Base-by-base conservation (phyloP, 345 rosid species). In the Odontarrhena argentea region DNA sequence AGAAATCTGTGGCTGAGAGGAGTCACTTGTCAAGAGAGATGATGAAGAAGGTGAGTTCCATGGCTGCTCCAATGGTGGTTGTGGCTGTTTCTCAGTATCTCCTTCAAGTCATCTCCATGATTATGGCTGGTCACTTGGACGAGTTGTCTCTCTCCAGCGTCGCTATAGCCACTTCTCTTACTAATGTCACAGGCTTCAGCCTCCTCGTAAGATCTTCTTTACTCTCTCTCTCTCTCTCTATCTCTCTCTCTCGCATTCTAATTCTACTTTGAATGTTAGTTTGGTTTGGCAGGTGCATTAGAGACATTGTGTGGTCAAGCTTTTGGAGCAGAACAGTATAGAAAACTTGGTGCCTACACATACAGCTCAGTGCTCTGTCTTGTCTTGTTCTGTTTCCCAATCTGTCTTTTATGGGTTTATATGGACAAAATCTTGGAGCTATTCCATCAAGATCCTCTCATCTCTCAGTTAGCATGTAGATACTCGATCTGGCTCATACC, bases 251-350 rank as follows among this genome's bases (percentile, higher is more conserved):
- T 18, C 5, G 32, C 3, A 51, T 12, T 61, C 18, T 8, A 13
- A 12, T 8, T 71, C 7, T 3, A 28, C 32, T 28, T 28, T 4
- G 5, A 4, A 2, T 28, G 1, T 28, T 28, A 28, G 32, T 28
- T 28, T 28, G 32, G 32, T 3, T 28, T 28, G 32, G 32, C 32
- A 28, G 32, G 32, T 28, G 32, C 75, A 14, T 37, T 78, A 18
- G 84, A 83, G 25, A 83, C 87, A 24, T 71, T 78, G 1, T 78
- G 84, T 40, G 87, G 88, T 10, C 87, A 84, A 76, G 87, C 86
- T 14, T 82, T 74, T 66, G 92, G 86, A 64, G 91, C 86, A 36
- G 28, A 70, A 40, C 83, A 80, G 53, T 79, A 64, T 52, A 53
- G 55, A 7, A 83, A 77, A 60, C 34, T 87, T 4, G 76, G 82